A percentile compares a stretch with the other conserved stretches of the same genome.
Conservation (phyloP, 2,329 filamentous ascomycete genomes). For the Metarhizium anisopliae region DNA sequence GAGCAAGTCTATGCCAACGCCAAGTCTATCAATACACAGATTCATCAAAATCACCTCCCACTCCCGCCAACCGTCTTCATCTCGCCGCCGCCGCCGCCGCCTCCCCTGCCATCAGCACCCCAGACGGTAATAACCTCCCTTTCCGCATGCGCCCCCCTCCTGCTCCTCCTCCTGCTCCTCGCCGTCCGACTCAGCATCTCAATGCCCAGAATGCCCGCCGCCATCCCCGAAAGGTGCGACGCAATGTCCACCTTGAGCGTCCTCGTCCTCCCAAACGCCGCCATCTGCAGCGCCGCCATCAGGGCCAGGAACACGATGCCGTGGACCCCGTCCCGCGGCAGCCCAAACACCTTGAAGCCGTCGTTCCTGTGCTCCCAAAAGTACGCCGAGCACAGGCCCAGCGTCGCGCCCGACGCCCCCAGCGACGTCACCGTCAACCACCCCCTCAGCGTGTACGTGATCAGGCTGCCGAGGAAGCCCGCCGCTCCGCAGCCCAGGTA, state of each 20-base stretch:
- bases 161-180: constrained; percentile 7
- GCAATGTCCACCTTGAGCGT: constrained; percentile 38
- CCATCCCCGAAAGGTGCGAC: constrained; percentile 44
- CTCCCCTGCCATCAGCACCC: neutral
- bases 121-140: constrained; percentile 9
- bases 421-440: constrained; percentile 43
- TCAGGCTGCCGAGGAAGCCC: constrained; percentile 50
- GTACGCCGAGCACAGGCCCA: constrained; percentile 53
- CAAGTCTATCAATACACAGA: neutral
- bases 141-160: constrained; percentile 8
- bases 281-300: constrained; percentile 39
- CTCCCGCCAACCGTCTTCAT: neutral
- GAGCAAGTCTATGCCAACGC: neutral
- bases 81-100: neutral
- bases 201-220: constrained; percentile 34
- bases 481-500: constrained; percentile 51
- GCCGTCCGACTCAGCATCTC: constrained; percentile 19
- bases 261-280: constrained; percentile 33
- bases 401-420: constrained; percentile 58
- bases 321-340: constrained; percentile 49
- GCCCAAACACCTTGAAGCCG: constrained; percentile 46
- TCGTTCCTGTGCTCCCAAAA: constrained; percentile 50
- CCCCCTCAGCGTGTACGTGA: constrained; percentile 35
- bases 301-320: constrained; percentile 45
- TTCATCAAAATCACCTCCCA: neutral